phyloP scores from a whole-genome alignment of 257 asterid genomes.

The Jaltomata sinuosa region DNA sequence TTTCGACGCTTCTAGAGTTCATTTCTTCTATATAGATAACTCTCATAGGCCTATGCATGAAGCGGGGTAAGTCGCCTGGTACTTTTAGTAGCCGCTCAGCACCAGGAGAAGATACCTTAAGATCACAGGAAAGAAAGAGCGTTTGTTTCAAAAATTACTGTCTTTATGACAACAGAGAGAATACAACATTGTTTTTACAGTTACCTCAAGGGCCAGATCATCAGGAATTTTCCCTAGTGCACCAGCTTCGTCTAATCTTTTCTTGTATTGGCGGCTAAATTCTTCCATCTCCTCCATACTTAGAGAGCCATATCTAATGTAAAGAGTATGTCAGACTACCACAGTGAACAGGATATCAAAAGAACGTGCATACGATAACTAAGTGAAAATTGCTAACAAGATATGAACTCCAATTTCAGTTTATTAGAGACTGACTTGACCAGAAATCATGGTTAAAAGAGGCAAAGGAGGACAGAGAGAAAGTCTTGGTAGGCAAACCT shows the following conservation, averaged over 20 bases:
- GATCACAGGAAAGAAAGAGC: conserved; percentile 1
- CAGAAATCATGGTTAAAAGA: not conserved
- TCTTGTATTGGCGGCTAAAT: conserved; percentile 60
- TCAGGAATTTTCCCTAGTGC: conserved; percentile 70
- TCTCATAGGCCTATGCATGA: conserved; percentile 67
- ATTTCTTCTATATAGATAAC: conserved; percentile 45
- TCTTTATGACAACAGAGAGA: not conserved
- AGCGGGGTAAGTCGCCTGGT: conserved; percentile 72
- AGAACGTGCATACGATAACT: not conserved
- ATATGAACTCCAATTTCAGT: not conserved
- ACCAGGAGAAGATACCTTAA: conserved; percentile 87
- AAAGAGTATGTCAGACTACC: not conserved
- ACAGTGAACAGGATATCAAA: not conserved
- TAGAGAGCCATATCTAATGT: conserved; percentile 76
- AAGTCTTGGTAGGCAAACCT: not conserved
- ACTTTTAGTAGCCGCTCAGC: conserved; percentile 76
- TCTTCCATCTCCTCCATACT: conserved; percentile 64
- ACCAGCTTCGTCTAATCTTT: conserved; percentile 63
- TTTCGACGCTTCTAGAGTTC: conserved; percentile 22
- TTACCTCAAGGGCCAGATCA: conserved; percentile 85
- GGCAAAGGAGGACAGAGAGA: not conserved
- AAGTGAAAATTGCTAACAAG: not conserved
- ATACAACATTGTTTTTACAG: not conserved
- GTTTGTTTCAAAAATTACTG: not conserved
- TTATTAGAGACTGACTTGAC: not conserved